Base-by-base conservation (phyloP, 2,329 filamentous ascomycete species). In the Alternaria consortialis region DNA sequence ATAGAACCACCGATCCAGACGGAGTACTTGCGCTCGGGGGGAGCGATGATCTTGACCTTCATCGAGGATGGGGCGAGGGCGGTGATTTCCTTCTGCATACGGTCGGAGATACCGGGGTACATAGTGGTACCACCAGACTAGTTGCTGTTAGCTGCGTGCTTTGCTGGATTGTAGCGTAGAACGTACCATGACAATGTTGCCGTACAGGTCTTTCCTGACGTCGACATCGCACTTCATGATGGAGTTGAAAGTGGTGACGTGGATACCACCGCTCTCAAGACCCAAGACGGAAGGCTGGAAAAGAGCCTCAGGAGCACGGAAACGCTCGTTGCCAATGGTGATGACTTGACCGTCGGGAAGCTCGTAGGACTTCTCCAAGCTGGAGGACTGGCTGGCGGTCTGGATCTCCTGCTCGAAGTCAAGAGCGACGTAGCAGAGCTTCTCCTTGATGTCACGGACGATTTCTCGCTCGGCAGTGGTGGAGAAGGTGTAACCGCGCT, bases 201-300 rank as follows among this genome's bases (percentile, higher is more conserved):
- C 94, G 85, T 99, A 99, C 75, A 99, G 90, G 84, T 98, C 95
- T 91, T 98, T 98, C 88, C 95, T 92, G 85, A 99, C 95, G 84
- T 99, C 95, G 84, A 99, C 94, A 85, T 99, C 95, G 85, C 95
- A 98, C 92, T 99, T 99, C 93, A 98, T 98, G 91, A 99, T 97
- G 79, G 95, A 98, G 91, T 98, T 98, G 92, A 97, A 98, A 78
- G 95, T 98, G 82, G 94, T 98, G 82, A 97, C 94, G 87, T 98
- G 95, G 85, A 99, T 98, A 86, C 95, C 95, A 81, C 94, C 94
- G 84, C 90, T 93, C 87, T 99, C 95, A 80, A 97, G 94, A 90
- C 95, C 95, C 77, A 99, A 87, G 76, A 98, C 94, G 73, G 91
- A 95, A 81, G 95, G 95, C 88, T 97, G 93, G 94, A 99, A 99